Percentiles rank a stretch among this genome's conserved stretches.
Conservation (phyloP, 305 asterid species). For the Euphrasia arctica region DNA sequence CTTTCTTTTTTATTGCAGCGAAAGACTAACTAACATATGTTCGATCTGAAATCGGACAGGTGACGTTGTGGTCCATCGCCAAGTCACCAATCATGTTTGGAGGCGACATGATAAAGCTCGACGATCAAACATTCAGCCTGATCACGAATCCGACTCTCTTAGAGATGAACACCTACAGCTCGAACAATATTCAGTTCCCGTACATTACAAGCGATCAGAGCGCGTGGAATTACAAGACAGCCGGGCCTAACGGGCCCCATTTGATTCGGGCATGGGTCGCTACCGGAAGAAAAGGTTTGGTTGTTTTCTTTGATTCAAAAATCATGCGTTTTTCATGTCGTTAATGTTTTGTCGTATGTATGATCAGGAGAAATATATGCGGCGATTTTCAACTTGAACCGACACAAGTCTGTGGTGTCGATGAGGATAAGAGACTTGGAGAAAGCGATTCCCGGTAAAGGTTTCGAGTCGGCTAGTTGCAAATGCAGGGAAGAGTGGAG, state of each 20-base stretch:
- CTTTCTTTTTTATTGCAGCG: not conserved
- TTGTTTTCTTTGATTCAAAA: not conserved
- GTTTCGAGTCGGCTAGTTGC: conserved; percentile 29
- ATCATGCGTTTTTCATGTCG: no score
- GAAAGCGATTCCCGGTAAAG: conserved; percentile 42
- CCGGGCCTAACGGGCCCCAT: conserved; percentile 28
- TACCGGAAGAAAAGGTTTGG: conserved; percentile 58
- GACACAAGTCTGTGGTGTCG: conserved; percentile 36
- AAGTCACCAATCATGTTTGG: conserved; percentile 94
- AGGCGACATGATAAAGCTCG: conserved; percentile 83
- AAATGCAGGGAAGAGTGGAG: conserved; percentile 70
- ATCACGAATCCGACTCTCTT: conserved; percentile 77
- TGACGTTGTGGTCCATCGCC: conserved; percentile 88
- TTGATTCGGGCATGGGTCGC: conserved; percentile 78
- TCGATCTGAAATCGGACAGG: conserved; percentile 31
- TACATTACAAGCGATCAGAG: conserved; percentile 35
- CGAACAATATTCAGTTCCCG: conserved; percentile 78
- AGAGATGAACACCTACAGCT: conserved; percentile 80
- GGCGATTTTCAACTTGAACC: conserved; percentile 71
- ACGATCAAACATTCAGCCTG: conserved; percentile 46
- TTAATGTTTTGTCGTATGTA: conserved; percentile 1
- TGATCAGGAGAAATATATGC: conserved; percentile 64
- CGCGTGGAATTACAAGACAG: conserved; percentile 28
- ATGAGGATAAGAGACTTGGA: conserved; percentile 44
- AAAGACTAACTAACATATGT: not conserved